These are phyloP conservation scores for Globisporangium barbulae DNA, from an alignment of 352 stramenopile species.

Conservation along the genomic window DNA sequence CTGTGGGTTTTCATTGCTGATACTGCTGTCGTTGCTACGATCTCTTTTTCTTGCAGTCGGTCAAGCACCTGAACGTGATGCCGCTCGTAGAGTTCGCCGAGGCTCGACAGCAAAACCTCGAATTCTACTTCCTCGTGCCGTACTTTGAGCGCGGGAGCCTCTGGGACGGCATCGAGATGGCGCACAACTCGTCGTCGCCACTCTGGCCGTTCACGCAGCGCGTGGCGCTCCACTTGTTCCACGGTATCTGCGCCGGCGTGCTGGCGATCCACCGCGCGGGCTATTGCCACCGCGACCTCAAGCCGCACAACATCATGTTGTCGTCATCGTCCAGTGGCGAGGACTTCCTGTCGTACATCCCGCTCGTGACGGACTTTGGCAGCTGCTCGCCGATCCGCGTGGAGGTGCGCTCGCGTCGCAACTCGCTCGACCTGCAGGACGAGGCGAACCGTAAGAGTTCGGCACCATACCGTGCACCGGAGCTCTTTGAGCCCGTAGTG, in stretches of 20 bases:
- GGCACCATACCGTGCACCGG: constrained; percentile 75
- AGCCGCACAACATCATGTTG: constrained; percentile 82
- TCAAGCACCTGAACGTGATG: constrained; percentile 82
- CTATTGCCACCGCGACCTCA: constrained; percentile 85
- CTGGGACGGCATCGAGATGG: constrained; percentile 69
- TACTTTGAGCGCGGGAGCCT: constrained; percentile 84
- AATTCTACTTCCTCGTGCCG: constrained; percentile 85
- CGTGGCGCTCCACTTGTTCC: constrained; percentile 78
- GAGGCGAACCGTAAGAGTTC: constrained; percentile 82
- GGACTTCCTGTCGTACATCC: constrained; percentile 71
- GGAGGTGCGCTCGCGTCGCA: constrained; percentile 61
- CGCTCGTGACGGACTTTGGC: constrained; percentile 85
- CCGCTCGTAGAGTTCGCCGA: constrained; percentile 79
- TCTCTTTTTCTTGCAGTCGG: constrained; percentile 30
- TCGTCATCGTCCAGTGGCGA: constrained; percentile 57
- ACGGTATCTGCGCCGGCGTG: constrained; percentile 79
- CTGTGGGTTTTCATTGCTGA: neutral
- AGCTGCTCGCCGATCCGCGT: constrained; percentile 70
- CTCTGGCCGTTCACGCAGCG: constrained; percentile 84
- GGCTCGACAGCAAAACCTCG: constrained; percentile 54
- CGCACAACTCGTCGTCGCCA: constrained; percentile 61
- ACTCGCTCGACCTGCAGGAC: constrained; percentile 77
- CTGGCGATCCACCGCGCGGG: constrained; percentile 70
- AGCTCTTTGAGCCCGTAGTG: constrained; percentile 77
- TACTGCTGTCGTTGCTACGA: neutral